These are phyloP conservation scores for Komagataella kurtzmanii DNA, from an alignment of 805 yeast genomes.

Conservation along the genomic window DNA sequence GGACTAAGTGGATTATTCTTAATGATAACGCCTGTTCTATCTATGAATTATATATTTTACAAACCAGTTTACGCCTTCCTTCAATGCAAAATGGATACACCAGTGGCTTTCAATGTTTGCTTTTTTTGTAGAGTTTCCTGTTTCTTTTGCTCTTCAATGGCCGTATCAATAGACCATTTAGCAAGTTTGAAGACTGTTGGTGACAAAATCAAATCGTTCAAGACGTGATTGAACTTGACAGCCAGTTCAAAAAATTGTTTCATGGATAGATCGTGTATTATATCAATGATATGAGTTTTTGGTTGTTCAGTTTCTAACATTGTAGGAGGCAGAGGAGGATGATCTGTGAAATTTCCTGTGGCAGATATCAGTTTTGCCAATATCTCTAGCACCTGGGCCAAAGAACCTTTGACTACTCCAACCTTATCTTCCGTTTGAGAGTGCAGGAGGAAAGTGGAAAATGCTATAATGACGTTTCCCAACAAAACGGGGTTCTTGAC, in stretches of 20 bases:
- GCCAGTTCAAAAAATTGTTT: slow-evolving; percentile 53
- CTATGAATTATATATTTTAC: background rate
- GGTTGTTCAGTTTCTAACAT: slow-evolving; percentile 7
- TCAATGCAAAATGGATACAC: background rate
- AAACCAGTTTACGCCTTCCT: background rate
- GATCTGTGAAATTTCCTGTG: slow-evolving; percentile 30
- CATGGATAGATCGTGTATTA: slow-evolving; percentile 52
- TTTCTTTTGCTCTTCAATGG: slow-evolving; percentile 34
- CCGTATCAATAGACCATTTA: slow-evolving; percentile 59
- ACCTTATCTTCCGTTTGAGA: slow-evolving; percentile 54
- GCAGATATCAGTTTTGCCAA: slow-evolving; percentile 49
- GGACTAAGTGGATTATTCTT: background rate
- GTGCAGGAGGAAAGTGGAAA: slow-evolving; percentile 42
- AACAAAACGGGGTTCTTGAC: slow-evolving; percentile 43
- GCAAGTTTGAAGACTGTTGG: slow-evolving; percentile 56
- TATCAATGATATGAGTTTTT: slow-evolving; percentile 29
- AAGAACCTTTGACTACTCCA: slow-evolving; percentile 35
- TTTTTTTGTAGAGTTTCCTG: slow-evolving; percentile 2
- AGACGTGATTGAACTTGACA: slow-evolving; percentile 43
- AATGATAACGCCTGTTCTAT: background rate
- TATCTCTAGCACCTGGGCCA: slow-evolving; percentile 45
- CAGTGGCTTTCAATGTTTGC: background rate
- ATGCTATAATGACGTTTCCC: slow-evolving; percentile 51
- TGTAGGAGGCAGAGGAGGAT: slow-evolving; percentile 15
- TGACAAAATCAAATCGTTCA: slow-evolving; percentile 51